Base-by-base conservation (phyloP, 1,284 basidiomycete genomes). In the Apiotrichum akiyoshidainum region DNA sequence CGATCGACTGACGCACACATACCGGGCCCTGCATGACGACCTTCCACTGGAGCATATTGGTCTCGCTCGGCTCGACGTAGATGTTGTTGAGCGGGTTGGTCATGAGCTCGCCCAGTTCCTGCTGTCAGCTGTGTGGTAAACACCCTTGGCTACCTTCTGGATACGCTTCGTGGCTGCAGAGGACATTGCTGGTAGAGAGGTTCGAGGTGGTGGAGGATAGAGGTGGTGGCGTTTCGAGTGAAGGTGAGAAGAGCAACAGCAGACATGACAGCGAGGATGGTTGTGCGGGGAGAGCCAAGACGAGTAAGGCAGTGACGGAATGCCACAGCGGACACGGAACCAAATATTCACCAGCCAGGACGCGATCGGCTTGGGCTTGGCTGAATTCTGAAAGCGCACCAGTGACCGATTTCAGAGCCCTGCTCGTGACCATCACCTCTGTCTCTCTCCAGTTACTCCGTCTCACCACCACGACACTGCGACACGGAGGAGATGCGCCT, bases 1-100 rank as follows among this genome's bases (percentile, higher is more conserved):
- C 1, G 33, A 33, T 12, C 5, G n/a, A 14, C 22, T 21, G 17
- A 37, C 11, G n/a, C 1, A 14, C 8, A 50, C 48, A 12, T 26
- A 92, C 91, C 47, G 85, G 82, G 56, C 88, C 91, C 67, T 84
- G 86, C 64, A 94, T 86, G 16, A 81, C 73, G 58, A 91, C 89
- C 60, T 85, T 83, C 92, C 91, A 93, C 60, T 84, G 76, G 59
- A 87, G 84, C 22, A 92, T 57, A 74, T 92, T 90, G 65, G 84
- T 84, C 17, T 90, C 90, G 49, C 83, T 80, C 1, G 85, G 81
- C 40, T 85, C 81, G 7, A 88, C 85, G 1, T 77, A 78, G 54
- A 93, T 72, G 22, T 84, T 85, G 83, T 88, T 50, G 16, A 74
- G 61, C n/a, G 78, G 77, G 19, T 69, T 54, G 48, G 56, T 64